A percentile compares a stretch with the other conserved stretches of the same genome.
These are phyloP conservation scores for Nakaseomyces sp. DNA, from an alignment of 1,139 yeast genomes.

Conservation along the genomic window DNA sequence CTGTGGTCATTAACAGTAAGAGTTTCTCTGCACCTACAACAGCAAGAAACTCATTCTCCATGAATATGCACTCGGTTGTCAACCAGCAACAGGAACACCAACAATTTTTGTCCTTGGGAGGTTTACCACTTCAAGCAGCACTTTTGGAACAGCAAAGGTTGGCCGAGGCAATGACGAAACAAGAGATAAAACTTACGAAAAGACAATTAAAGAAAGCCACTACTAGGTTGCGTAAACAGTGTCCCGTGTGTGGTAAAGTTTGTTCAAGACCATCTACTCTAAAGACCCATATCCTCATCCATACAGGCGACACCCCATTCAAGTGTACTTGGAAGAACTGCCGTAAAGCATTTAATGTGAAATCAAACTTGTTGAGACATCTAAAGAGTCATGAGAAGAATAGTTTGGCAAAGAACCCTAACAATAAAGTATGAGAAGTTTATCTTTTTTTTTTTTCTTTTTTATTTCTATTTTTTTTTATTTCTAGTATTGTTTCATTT, in stretches of 20 bases:
- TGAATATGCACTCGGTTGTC: background rate
- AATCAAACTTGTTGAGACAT: conserved; percentile 76
- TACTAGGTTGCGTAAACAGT: conserved; percentile 28
- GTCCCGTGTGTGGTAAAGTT: conserved; percentile 64
- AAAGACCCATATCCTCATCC: conserved; percentile 74
- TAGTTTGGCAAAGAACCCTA: conserved; percentile 1
- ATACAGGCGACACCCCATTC: conserved; percentile 83
- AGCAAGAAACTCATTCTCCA: conserved; percentile 1
- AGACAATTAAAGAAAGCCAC: conserved; percentile 4
- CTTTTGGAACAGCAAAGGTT: background rate
- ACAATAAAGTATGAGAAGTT: background rate
- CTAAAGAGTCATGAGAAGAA: conserved; percentile 45
- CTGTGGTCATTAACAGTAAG: background rate
- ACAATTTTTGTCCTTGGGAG: background rate
- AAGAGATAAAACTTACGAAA: conserved; percentile 3
- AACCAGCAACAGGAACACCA: conserved; percentile 1
- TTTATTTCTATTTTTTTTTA: too few relatives aligned
- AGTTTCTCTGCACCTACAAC: conserved; percentile 2
- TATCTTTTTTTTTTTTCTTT: background rate
- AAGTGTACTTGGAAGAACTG: conserved; percentile 63
- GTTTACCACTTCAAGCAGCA: background rate
- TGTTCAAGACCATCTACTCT: conserved; percentile 79
- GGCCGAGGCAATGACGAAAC: conserved; percentile 2
- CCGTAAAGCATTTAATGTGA: conserved; percentile 65
- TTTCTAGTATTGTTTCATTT: too few relatives aligned